A percentile compares a stretch with the other conserved stretches of the same genome.
Evolutionary conservation across 768 basidiomycete species (phyloP).

Genomic region (Phaeolepiota aurea): DNA sequence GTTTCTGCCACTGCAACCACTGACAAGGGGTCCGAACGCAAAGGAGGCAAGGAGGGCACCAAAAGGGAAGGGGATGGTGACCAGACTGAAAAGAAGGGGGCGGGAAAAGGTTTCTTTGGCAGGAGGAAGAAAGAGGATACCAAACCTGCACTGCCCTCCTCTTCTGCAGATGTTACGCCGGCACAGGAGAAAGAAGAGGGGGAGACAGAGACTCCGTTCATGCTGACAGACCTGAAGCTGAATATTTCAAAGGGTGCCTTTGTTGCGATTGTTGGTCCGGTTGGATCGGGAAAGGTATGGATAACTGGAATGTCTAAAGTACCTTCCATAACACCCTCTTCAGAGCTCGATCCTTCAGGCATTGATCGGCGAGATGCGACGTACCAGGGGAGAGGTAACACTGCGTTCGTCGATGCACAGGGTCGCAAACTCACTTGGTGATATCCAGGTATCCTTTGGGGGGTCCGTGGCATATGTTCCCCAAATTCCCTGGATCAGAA

Average conservation of each 20-base stretch:
- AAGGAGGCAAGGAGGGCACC: slow-evolving; percentile 8
- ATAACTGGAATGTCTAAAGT: too few species aligned
- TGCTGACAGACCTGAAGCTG: slow-evolving; percentile 30
- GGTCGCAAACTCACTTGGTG: too few species aligned
- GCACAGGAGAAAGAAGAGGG: slow-evolving; percentile 25
- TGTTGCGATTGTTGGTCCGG: slow-evolving; percentile 52
- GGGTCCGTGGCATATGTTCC: neutral
- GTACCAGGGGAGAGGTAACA: slow-evolving; percentile 40
- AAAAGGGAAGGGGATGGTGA: too few species aligned
- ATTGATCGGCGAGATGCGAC: neutral
- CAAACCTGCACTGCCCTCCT: slow-evolving; percentile 11
- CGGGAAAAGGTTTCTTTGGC: neutral
- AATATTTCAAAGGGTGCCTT: slow-evolving; percentile 38
- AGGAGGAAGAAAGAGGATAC: neutral
- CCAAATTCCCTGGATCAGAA: neutral
- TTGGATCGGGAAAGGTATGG: slow-evolving; percentile 34
- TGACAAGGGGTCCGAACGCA: slow-evolving; percentile 2
- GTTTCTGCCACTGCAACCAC: slow-evolving; percentile 14
- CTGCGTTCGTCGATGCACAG: neutral
- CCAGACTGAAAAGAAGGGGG: neutral
- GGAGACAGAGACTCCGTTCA: slow-evolving; percentile 31
- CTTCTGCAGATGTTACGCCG: slow-evolving; percentile 9
- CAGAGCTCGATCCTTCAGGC: slow-evolving; percentile 37
- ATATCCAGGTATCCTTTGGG: neutral
- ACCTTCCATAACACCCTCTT: neutral